Base-by-base conservation (phyloP, 441 rosid species). In the Brassica hybrid region DNA sequence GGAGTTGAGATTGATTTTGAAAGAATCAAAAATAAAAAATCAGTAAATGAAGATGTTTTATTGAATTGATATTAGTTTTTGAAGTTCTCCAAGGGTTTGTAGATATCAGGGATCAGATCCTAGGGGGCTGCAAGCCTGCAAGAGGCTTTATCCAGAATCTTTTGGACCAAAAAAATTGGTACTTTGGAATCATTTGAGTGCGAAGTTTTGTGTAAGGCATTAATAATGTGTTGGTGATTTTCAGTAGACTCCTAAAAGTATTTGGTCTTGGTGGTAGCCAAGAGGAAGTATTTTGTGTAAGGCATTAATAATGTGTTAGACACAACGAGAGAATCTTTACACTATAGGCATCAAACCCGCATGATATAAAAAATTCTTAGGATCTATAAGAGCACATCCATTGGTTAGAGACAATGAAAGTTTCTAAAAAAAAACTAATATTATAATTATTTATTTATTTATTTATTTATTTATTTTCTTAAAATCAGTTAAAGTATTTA, bases 141-240 rank as follows among this genome's bases (percentile, higher is more conserved):
- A 21, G 57, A 17, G 18, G 54, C 8, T 57, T 56, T 12, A 59
- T 58, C 32, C 32, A 17, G 60, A 17, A 58, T 75, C 19, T 67
- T 50, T 41, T 43, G 68, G 63, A 65, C 57, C 30, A 59, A 21
- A 48, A 4, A 0, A 5, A 48, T 36, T 78, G 58, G 36, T 60
- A 72, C 18, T 25, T 50, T 50, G 58, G 77, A 73, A 78, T 67
- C 12, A 34, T 72, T 60, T 72, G 34, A 58, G 16, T 59, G 41
- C 8, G 69, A 72, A 68, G 12, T 70, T 70, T 67, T 30, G 41
- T 56, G 60, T 56, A 56, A 56, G 60, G 60, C 60, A 54, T 17
- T 54, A 17, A 54, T 54, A 54, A 17, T 52, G 6, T 58, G 25
- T 56, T 56, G 27, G 62, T 57, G 30, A 57, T 57, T 57, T 57